Base-by-base conservation (phyloP, 2,329 filamentous ascomycete species). In the Stemphylium lycopersici region DNA sequence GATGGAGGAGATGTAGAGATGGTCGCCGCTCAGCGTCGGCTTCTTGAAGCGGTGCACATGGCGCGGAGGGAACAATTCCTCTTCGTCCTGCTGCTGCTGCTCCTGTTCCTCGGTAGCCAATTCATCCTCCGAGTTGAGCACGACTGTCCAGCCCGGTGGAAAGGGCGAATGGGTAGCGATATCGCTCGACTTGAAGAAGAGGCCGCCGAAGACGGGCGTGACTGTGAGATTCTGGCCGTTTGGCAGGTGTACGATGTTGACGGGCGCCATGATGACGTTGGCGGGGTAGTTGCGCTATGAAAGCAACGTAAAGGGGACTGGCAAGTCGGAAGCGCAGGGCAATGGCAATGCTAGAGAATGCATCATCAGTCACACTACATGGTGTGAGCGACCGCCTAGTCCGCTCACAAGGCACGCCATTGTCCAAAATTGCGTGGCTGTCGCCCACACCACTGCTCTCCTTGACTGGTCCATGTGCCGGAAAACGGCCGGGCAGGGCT, bases 1-100 rank as follows among this genome's bases (percentile, higher is more conserved):
- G 59, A 96, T 92, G 57, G 90, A 93, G 3, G 92, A 96, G 66
- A 98, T 93, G 79, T 93, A 97, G 52, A 97, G 81, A 65, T 86
- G 87, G 75, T 98, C 93, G 72, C 87, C 84, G 29, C 86, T 84
- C 29, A 96, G 79, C 0, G 90, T 96, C 0, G 93, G 93, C 40
- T 78, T 79, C 45, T 80, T 86, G 78, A 88, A 97, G n/a, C 85
- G 83, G 64, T 87, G 87, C 22, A 84, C 77, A 59, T 81, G 77
- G 15, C 77, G 77, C 11, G 56, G 67, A 45, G 59, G 64, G 20
- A 69, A 57, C 10, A 58, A 59, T 7, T 71, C 66, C 50, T 69
- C 62, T 33, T 69, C 66, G 31, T 75, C 69, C 26, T 73, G 70
- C 11, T 66, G 66, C 16, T 63, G 55, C 32, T 68, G 64, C 31